Evolutionary conservation across 306 rosid genomes (phyloP), one percentile per base, ranked within the genome.

Genomic region (Medicago arabica): DNA sequence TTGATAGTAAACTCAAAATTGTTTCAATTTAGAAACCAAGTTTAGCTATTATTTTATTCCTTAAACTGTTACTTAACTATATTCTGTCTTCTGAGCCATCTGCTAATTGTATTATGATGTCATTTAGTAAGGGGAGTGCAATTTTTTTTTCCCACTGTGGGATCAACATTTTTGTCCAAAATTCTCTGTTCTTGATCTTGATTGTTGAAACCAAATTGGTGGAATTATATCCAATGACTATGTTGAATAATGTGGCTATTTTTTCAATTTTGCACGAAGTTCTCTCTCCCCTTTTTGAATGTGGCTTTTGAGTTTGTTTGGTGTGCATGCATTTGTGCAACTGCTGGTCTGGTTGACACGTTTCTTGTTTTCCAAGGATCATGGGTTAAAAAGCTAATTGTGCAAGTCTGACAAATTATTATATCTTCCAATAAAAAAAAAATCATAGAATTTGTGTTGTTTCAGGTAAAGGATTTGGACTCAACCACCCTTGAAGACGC

Each of bases 401-500:
- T 66, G 81, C 76, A 74, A 61, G 65, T 15, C 23, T 73, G 23
- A 60, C 4, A 39, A n/a, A 68, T 71, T 47, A 17, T 54, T 63
- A 15, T 60, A 54, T 67, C 61, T 82, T 70, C 28, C 43, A 71
- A 15, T 59, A 74, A 41, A 68, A 71, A 55, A 19, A 81, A 41
- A 21, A 23, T 23, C 28, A 23, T 23, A 23, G 28, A 59, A 47
- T 76, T 71, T 79, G 21, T 11, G 73, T 55, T 71, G 70, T 87
- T 86, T 19, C 90, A 95, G 99, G 86, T 92, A 59, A 96, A 92
- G 87, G 85, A 88, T 61, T 85, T 83, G 69, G 68, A 40, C 57
- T 89, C 93, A 38, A 63, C 92, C 74, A 96, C 91, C 15, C 84
- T 90, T 47, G 96, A 89, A 77, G 86, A 76, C 62, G 97, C 97